A percentile compares a stretch with the other conserved stretches of the same genome.
Evolutionary conservation across 2,329 filamentous ascomycete genomes (phyloP).

Genomic region (Paecilomyces sp.): DNA sequence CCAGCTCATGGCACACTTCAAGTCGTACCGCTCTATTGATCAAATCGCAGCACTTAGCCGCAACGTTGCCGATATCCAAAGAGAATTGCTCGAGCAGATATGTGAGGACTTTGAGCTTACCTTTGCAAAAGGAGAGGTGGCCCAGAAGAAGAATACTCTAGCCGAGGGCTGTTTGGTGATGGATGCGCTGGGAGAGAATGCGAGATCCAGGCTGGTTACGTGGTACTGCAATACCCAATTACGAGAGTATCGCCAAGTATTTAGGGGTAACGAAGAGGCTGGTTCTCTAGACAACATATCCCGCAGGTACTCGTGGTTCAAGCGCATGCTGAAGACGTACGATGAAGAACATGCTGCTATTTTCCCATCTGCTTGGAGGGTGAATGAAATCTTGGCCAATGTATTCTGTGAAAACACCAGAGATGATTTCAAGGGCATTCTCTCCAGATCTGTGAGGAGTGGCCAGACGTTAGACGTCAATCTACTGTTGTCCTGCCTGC

Average conservation of each 20-base stretch:
- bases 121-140: conserved; percentile 82
- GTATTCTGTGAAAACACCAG: conserved; percentile 92
- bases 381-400: conserved; percentile 82
- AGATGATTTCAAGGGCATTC: conserved; percentile 89
- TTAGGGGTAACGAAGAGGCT: conserved; percentile 92
- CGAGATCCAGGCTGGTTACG: conserved; percentile 71
- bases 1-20: conserved; percentile 97
- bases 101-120: conserved; percentile 97
- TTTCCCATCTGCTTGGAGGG: conserved; percentile 82
- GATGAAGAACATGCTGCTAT: conserved; percentile 86
- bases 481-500: conserved; percentile 76
- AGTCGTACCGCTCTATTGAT: conserved; percentile 94
- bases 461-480: conserved; percentile 84
- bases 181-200: conserved; percentile 86
- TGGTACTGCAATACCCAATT: conserved; percentile 99
- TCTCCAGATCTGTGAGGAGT: conserved; percentile 78
- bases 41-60: conserved; percentile 91
- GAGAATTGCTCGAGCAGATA: conserved; percentile 91
- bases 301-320: conserved; percentile 91
- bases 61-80: conserved; percentile 87
- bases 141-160: conserved; percentile 60
- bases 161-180: conserved; percentile 87
- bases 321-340: conserved; percentile 88
- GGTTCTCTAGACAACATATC: conserved; percentile 96
- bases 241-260: conserved; percentile 90